Evolutionary conservation across 495 filamentous ascomycete species (phyloP).

Genomic region (Beverwykella pulmonaria): DNA sequence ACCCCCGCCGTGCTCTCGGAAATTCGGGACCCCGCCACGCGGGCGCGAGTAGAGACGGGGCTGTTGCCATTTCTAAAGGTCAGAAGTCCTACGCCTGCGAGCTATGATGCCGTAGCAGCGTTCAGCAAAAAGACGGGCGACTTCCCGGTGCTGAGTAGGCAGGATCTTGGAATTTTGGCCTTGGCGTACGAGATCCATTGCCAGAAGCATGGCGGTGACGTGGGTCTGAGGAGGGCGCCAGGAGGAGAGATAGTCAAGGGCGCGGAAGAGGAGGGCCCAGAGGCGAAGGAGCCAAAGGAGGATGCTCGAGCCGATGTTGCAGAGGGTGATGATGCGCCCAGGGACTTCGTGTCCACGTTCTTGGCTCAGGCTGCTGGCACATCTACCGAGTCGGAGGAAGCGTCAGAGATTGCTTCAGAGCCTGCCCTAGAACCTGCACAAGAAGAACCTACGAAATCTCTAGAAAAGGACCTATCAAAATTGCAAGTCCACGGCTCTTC

Average conservation of each 20-base stretch:
- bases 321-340: background rate
- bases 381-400: background rate
- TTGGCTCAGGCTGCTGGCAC: background rate
- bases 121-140: constrained; percentile 92
- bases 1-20: constrained; percentile 85
- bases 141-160: constrained; percentile 77
- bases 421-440: background rate
- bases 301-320: background rate
- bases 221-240: constrained; percentile 74
- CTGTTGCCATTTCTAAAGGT: constrained; percentile 82
- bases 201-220: constrained; percentile 80
- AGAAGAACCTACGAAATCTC: background rate
- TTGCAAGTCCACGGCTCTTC: constrained; percentile 3
- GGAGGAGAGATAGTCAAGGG: constrained; percentile 37
- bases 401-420: background rate
- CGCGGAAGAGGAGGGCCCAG: background rate
- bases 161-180: constrained; percentile 86
- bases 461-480: constrained; percentile 15
- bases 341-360: background rate
- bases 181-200: constrained; percentile 90
- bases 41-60: constrained; percentile 76
- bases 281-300: background rate
- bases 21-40: constrained; percentile 82
- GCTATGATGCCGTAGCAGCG: constrained; percentile 74
- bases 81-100: constrained; percentile 70